Percentiles rank a stretch among this genome's conserved stretches.
Evolutionary conservation across 2,329 filamentous ascomycete genomes (phyloP).

Genomic region (Lasiodiplodia citricola): DNA sequence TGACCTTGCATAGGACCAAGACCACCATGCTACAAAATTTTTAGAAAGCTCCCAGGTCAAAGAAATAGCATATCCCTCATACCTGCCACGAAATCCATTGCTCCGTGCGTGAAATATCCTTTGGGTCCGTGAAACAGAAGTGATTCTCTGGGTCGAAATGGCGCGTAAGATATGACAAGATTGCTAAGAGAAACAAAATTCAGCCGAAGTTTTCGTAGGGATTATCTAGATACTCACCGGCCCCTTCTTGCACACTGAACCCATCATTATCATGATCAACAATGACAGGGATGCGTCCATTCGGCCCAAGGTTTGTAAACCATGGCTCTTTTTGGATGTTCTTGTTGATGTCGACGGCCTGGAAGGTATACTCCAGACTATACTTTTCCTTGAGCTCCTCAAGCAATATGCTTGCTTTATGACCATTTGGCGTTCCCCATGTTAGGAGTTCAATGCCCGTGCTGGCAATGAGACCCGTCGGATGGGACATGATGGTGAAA

Average conservation of each 20-base stretch:
- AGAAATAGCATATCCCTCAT: background rate
- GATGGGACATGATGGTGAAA: conserved; percentile 12
- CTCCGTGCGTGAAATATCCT: conserved; percentile 56
- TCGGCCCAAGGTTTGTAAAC: conserved; percentile 67
- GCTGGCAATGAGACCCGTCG: conserved; percentile 61
- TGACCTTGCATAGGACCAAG: conserved; percentile 49
- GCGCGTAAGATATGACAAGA: conserved; percentile 51
- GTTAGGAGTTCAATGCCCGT: conserved; percentile 70
- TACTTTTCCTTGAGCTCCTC: conserved; percentile 72
- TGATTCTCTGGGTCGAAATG: conserved; percentile 55
- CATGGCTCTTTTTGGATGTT: conserved; percentile 72
- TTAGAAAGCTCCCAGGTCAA: background rate
- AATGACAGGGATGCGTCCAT: conserved; percentile 69
- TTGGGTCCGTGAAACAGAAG: conserved; percentile 53
- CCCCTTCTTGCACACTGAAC: conserved; percentile 58
- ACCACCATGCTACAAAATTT: conserved; percentile 6
- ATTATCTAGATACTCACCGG: conserved; percentile 31
- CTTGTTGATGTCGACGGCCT: conserved; percentile 62
- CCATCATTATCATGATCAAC: conserved; percentile 68
- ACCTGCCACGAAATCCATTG: conserved; percentile 68
- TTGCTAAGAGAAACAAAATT: conserved; percentile 29
- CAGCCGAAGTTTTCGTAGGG: no score
- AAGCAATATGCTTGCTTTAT: conserved; percentile 65
- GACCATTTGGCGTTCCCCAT: conserved; percentile 54
- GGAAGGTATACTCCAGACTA: conserved; percentile 63